Evolutionary conservation across 805 yeast genomes (phyloP), one percentile per base, ranked within the genome.

Genomic region (Crinitomyces ghanaensis): DNA sequence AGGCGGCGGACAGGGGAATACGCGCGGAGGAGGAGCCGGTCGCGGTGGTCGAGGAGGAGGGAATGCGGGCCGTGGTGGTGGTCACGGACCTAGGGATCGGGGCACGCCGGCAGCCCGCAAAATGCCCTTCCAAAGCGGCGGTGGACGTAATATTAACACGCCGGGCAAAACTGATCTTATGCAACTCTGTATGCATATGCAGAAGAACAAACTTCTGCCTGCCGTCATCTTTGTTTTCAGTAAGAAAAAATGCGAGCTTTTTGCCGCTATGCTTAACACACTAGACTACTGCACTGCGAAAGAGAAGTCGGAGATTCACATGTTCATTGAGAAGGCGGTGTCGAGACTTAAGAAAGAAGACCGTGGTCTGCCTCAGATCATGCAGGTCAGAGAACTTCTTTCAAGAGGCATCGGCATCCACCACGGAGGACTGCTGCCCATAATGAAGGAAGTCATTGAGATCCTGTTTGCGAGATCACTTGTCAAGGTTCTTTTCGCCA

Each of bases 391-490:
- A 44, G 93, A 84, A 19, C 64, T 88, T 67, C 57, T 91, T 27
- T 70, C 83, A 28, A 67, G 96, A 50, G 98, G 98, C 36, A 80
- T 91, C 40, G 96, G 95, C 0, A 93, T 86, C 2, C 97, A 86
- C 53, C 96, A 86, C 56, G 93, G 95, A 51, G 97, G 97, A 1
- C 59, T 86, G 38, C 59, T 86, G 37, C 97, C 97, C 0, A 86
- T 86, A 24, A 93, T 86, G 18, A 86, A 86, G 49, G 97, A 86
- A 51, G 74, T 84, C 29, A 86, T 86, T 42, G 98, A 91, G 57
- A 86, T 91, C 36, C 59, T 91, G 30, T 91, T 91, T 60, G 76
- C 96, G 0, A 77, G 73, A 45, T 77, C 93, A 0, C 64, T 88
- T 33, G 81, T 91, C 28, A 86, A 85, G 54, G 91, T 88, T 1